Evolutionary conservation across 192 early-diverging fungal genomes (phyloP), one percentile per base, ranked within the genome.

Genomic region (Linnemannia zychae): DNA sequence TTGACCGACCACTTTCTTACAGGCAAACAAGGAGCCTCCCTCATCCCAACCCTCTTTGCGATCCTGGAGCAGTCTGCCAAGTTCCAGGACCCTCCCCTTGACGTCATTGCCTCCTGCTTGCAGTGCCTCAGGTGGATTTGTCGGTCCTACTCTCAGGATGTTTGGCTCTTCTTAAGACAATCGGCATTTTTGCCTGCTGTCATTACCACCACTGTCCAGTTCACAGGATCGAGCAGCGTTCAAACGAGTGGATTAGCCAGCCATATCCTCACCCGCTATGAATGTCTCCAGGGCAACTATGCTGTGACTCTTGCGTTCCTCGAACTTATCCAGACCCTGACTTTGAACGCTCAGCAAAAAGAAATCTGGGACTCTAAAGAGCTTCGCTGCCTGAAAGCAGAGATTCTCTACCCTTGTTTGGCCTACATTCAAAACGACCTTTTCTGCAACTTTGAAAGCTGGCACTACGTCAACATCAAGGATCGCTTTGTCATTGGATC

Each of bases 371-470:
- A 82, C 65, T 76, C 76, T 24, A 70, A 75, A 49, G 84, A 88
- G 49, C 16, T 88, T n/a, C 74, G 80, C 16, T 74, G 78, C 33
- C 67, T 82, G n/a, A 81, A 83, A 60, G 69, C 67, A 0, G 77
- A 86, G 34, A 49, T 87, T 20, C 79, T 89, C 38, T 76, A 79
- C 46, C 84, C 86, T 16, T 89, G 87, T 50, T 28, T 86, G 44
- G 83, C 76, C 7, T 89, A 86, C 71, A 73, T 89, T 12, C 71
- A 77, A 16, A 79, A 78, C 67, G 79, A 81, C 28, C 77, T 89
- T 22, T 87, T 89, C 37, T 71, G 76, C 57, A 87, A 80, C 53
- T 88, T 86, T 71, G 86, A 87, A 67, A 88, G 67, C 46, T 89
- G 88, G 88, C 79, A 87, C 37, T 89, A 86, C 76, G 77, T 69